Base-by-base conservation (phyloP, 495 filamentous ascomycete species). In the Penicillium fimorum region DNA sequence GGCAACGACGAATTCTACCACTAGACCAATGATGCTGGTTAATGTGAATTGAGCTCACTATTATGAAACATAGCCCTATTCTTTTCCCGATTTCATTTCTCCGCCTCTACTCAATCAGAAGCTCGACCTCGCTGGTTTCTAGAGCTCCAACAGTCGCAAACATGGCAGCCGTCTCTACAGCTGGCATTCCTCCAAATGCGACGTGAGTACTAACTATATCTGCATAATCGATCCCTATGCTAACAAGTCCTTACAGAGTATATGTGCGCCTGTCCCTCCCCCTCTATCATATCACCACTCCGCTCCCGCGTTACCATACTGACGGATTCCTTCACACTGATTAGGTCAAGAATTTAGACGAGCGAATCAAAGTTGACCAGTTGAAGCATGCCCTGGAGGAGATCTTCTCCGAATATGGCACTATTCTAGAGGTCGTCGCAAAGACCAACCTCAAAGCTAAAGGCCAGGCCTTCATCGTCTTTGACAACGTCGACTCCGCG, bases 401-500 rank as follows among this genome's bases (percentile, higher is more conserved):
- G 63, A 83, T 97, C 67, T 99, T 99, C 76, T 83, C 83, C 44
- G 90, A 96, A 66, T 97, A 91, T 72, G 94, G 94, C 65, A 89
- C 79, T 53, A 82, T 99, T 63, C 75, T 97, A 63, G 94, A 99
- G 56, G 84, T 99, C 55, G 83, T 97, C 52, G 91, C 91, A 38
- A 97, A 97, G 79, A 88, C 80, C 45, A 96, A 93, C 68, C 77
- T 97, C 33, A 91, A 90, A 66, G 88, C 90, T 53, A 96, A 95
- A 71, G 94, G 94, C 43, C 94, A 99, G 74, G 94, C 94, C 6
- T 99, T 99, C 70, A 76, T 99, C 53, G 92, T 99, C 50, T 97
- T 91, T 71, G 92, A 96, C 60, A 84, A 77, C 49, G 76, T 84
- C 25, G 86, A 92, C 42, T 80, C 87, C 0, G 94, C 92, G 8